Base-by-base conservation (phyloP, 2,329 filamentous ascomycete genomes). In the Aspergillus glaucus region DNA sequence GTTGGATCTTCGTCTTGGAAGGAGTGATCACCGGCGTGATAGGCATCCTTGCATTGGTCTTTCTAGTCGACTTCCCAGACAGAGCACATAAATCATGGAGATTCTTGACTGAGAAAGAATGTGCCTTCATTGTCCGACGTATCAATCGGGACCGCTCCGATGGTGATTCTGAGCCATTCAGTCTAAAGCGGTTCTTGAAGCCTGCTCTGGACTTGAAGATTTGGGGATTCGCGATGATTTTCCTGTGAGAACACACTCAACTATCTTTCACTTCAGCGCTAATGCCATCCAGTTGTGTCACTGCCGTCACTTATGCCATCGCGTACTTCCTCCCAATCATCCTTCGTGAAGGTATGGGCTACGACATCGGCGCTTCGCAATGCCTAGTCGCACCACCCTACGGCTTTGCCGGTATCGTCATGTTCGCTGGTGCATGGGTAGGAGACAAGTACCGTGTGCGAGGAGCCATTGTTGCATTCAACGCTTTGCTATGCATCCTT, bases 241-340 rank as follows among this genome's bases (percentile, higher is more conserved):
- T 78, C 63, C 72, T 72, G 59, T 63, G 62, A 79, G 82, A 70
- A 79, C 5, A 36, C 14, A 4, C 19, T 26, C 8, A 45, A 9
- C 8, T 9, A 4, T 6, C 3, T 17, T 19, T 40, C 10, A 9
- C 3, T 3, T 10, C 17, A 21, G 17, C 17, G 22, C 37, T 50
- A 37, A 53, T 24, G 12, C 7, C 10, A 9, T 3, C 3, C 34
- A 61, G 59, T 37, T 60, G 80, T 67, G 79, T 80, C 2, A 89
- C 87, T 1, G 87, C 86, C n/a, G 79, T 87, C 49, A 78, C 79
- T 3, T 92, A 93, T 63, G 82, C 87, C 0, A 78, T 93, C 6
- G 85, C 86, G 1, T 92, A 86, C 66, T 91, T 91, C 62, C 69
- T 91, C 3, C 87, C 88, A 10, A 80, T 91, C 59, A 87, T 93